Percentiles rank a stretch among this genome's conserved stretches.
Evolutionary conservation across 352 stramenopile species (phyloP).

Genomic region (Phytopythium chamaehyphon): DNA sequence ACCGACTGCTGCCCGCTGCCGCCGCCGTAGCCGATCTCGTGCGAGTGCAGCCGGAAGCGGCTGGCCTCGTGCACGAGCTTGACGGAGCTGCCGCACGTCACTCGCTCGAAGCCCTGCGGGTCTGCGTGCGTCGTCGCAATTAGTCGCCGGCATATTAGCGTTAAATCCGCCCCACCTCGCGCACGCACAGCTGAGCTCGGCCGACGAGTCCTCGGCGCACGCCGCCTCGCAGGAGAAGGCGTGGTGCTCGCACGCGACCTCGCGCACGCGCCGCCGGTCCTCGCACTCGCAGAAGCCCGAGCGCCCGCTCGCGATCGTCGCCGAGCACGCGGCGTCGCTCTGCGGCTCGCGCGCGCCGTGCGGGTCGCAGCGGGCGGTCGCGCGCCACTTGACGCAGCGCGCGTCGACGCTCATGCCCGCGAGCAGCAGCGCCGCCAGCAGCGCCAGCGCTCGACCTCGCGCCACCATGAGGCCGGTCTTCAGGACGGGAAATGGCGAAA

Average conservation of each 20-base stretch:
- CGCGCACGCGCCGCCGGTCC: slow-evolving; percentile 63
- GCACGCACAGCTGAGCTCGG: slow-evolving; percentile 64
- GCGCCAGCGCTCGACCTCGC: slow-evolving; percentile 8
- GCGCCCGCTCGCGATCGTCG: slow-evolving; percentile 36
- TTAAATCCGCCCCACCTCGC: no score
- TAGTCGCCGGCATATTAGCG: no score
- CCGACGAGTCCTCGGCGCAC: slow-evolving; percentile 61
- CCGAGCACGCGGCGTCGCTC: slow-evolving; percentile 54
- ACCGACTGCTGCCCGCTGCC: slow-evolving; percentile 81
- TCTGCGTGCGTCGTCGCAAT: slow-evolving; percentile 27
- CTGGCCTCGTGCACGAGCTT: slow-evolving; percentile 75
- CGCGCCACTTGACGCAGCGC: slow-evolving; percentile 68
- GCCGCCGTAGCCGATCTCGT: slow-evolving; percentile 76
- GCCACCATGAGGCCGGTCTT: slow-evolving; percentile 7
- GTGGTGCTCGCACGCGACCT: slow-evolving; percentile 77
- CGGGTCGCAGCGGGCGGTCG: slow-evolving; percentile 63
- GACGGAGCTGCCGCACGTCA: slow-evolving; percentile 82
- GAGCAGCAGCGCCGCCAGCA: slow-evolving; percentile 3
- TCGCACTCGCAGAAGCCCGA: slow-evolving; percentile 84
- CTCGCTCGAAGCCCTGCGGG: slow-evolving; percentile 68
- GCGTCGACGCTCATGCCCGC: slow-evolving; percentile 8
- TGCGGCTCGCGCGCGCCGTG: slow-evolving; percentile 59
- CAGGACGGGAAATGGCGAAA: neutral
- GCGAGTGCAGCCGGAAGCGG: slow-evolving; percentile 79
- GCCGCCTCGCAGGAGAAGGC: slow-evolving; percentile 71